A percentile compares a stretch with the other conserved stretches of the same genome.
Conservation (phyloP, 805 yeast species). For the Myxozyma udenii region DNA sequence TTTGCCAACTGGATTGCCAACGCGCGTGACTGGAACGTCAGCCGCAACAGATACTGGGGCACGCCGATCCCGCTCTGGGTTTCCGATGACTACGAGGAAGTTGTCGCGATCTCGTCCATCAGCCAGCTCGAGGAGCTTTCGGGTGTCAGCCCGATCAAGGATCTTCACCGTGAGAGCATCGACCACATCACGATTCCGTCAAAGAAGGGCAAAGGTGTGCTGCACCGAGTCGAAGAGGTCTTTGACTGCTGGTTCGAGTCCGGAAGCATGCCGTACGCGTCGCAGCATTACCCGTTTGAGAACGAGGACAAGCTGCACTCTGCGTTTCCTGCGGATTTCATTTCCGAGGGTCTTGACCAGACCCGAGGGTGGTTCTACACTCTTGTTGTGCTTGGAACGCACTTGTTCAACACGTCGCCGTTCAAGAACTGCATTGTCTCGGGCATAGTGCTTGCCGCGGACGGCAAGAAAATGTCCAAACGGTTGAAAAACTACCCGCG, state of each 20-base stretch:
- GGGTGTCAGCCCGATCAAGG: slow-evolving; percentile 73
- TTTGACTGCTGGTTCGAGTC: slow-evolving; percentile 99
- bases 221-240: slow-evolving; percentile 92
- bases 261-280: slow-evolving; percentile 98
- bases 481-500: slow-evolving; percentile 97
- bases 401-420: slow-evolving; percentile 86
- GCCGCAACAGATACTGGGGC: slow-evolving; percentile 99
- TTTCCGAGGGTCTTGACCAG: slow-evolving; percentile 98
- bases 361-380: slow-evolving; percentile 99
- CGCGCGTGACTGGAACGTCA: slow-evolving; percentile 98
- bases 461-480: slow-evolving; percentile 99
- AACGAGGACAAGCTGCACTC: slow-evolving; percentile 62
- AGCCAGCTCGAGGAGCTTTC: slow-evolving; percentile 80
- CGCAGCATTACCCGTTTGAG: slow-evolving; percentile 96
- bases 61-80: slow-evolving; percentile 99
- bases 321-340: slow-evolving; percentile 94
- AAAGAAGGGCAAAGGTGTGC: slow-evolving; percentile 76
- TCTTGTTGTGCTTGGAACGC: slow-evolving; percentile 90
- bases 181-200: slow-evolving; percentile 94
- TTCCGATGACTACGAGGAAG: slow-evolving; percentile 86
- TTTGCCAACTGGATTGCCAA: slow-evolving; percentile 97
- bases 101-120: slow-evolving; percentile 89
- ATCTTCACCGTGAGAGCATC: slow-evolving; percentile 89
- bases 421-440: slow-evolving; percentile 92
- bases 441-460: slow-evolving; percentile 95